Evolutionary conservation across 1,284 basidiomycete genomes (phyloP), one percentile per base, ranked within the genome.

Genomic region (Boletellus dicymbophilus): DNA sequence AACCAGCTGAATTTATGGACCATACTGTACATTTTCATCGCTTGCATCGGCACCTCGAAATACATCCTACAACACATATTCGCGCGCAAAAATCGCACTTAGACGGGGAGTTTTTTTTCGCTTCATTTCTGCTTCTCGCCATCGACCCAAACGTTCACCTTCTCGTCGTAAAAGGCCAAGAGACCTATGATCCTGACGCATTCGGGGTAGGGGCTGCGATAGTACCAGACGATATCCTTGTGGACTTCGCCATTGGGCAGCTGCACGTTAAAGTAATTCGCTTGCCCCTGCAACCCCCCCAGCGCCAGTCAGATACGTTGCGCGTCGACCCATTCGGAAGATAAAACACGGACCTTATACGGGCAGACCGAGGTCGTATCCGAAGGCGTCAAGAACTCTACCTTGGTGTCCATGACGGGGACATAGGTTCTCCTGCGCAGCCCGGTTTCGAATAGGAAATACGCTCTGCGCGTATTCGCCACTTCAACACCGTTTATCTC

Each of bases 71-170:
- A 54, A 30, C 18, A 20, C 15, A 7, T 16, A 13, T 4, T 16
- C 30, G 15, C 30, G n/a, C 15, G 11, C 6, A 31, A n/a, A 31
- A 31, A 31, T 16, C 15, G 12, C 30, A 16, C 31, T 15, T 33
- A n/a, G 13, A 16, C 30, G 2, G 15, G 16, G 30, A 18, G 7
- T 10, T n/a, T 21, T 10, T n/a, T 21, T 26, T 39, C 23, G 2
- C 46, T 46, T 62, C 43, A 62, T 18, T 48, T 49, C 58, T 81
- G 76, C 58, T 79, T 78, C 49, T 73, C 72, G 9, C 75, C 82
- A 57, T 86, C 82, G n/a, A 87, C 62, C 69, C 73, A 86, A 8
- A 86, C 76, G 50, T 84, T 80, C 18, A 85, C 78, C 55, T 82
- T 84, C 59, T 86, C 83, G 49, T 87, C 82, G 53, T 82, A 84